Conservation (phyloP, 176 grass and related monocot species). For the Musa beccarii region DNA sequence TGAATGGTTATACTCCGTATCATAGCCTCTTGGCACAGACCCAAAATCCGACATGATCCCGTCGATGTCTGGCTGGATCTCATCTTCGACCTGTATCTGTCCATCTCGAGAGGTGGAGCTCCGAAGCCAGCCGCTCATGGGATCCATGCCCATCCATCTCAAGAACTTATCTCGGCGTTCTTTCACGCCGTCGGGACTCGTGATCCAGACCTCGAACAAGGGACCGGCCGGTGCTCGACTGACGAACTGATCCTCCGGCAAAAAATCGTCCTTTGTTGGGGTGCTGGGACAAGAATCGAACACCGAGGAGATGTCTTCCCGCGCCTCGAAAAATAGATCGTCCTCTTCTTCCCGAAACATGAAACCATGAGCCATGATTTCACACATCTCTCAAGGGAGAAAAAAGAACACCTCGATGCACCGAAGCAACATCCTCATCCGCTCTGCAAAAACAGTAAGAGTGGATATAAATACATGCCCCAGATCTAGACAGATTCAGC, state of each 20-base stretch:
- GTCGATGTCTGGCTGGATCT: background rate
- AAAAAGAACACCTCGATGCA: background rate
- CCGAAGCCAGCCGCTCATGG: slow-evolving; percentile 10
- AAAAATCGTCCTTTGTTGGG: slow-evolving; percentile 19
- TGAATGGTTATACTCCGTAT: background rate
- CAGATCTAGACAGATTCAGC: background rate
- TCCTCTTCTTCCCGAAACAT: slow-evolving; percentile 24
- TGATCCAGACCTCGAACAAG: slow-evolving; percentile 10
- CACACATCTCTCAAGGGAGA: slow-evolving; percentile 1
- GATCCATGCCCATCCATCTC: slow-evolving; percentile 30
- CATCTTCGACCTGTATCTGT: background rate
- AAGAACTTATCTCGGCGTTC: slow-evolving; percentile 34
- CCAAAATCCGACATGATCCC: slow-evolving; percentile 15
- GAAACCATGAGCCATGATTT: slow-evolving; percentile 23
- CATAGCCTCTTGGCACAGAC: slow-evolving; percentile 3
- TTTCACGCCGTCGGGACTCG: slow-evolving; percentile 12
- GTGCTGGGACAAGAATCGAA: slow-evolving; percentile 34
- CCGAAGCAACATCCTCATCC: background rate
- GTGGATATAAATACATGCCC: background rate
- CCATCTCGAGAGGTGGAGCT: background rate
- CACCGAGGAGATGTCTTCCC: slow-evolving; percentile 51
- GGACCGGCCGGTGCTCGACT: slow-evolving; percentile 8
- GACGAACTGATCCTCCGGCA: background rate
- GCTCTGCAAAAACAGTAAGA: background rate
- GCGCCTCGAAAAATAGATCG: slow-evolving; percentile 78